Conservation (phyloP, 306 rosid genomes). For the Crotalaria pallida region DNA sequence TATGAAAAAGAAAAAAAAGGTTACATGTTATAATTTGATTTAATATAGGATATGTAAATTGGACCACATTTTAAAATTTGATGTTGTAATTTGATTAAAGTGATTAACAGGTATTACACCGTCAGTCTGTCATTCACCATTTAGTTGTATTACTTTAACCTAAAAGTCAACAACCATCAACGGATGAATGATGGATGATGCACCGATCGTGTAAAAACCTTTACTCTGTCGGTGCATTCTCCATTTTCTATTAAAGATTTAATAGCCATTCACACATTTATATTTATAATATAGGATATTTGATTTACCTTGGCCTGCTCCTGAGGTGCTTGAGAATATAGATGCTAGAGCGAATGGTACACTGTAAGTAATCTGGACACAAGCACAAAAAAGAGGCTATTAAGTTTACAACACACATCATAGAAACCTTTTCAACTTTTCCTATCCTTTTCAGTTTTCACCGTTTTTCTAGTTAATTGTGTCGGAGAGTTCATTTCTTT, state of each 20-base stretch:
- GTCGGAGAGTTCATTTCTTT: not conserved
- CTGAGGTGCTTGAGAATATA: conserved; percentile 47
- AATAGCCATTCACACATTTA: too few species aligned
- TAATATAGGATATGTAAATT: not conserved
- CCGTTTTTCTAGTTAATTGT: not conserved
- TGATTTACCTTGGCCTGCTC: conserved; percentile 85
- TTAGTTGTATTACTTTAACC: too few species aligned
- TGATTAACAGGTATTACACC: too few species aligned
- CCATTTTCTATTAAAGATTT: too few species aligned
- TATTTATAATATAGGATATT: too few species aligned
- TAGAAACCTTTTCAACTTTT: not conserved
- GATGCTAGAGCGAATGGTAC: conserved; percentile 82
- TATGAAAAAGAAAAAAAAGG: not conserved
- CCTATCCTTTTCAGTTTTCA: not conserved
- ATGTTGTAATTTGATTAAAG: not conserved
- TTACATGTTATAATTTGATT: not conserved
- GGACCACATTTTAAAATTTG: not conserved
- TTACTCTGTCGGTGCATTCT: too few species aligned
- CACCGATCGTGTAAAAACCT: too few species aligned
- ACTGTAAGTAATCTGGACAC: conserved; percentile 52
- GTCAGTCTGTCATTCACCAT: too few species aligned
- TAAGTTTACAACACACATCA: not conserved
- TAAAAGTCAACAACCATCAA: too few species aligned
- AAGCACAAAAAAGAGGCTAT: not conserved
- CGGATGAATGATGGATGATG: too few species aligned